These are phyloP conservation scores for Blastocystis sp. DNA, from an alignment of 352 stramenopile species.

Conservation along the genomic window DNA sequence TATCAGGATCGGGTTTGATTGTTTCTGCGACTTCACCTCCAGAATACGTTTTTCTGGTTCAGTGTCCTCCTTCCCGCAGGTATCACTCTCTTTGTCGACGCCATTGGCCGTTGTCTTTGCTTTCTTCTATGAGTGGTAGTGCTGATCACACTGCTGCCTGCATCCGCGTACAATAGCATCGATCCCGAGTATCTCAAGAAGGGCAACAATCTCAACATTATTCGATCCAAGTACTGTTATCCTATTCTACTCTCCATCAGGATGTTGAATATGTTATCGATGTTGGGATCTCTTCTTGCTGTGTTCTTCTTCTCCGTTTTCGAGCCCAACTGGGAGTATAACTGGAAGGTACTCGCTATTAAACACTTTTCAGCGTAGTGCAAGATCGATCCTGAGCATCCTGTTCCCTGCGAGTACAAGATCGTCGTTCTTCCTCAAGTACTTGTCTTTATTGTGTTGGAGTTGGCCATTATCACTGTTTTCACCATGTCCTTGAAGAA, in stretches of 20 bases:
- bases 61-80: conserved; percentile 3
- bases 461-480: background rate
- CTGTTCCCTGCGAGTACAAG: conserved; percentile 51
- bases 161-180: conserved; percentile 27
- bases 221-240: conserved; percentile 4
- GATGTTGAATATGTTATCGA: conserved; percentile 49
- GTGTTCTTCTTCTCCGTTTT: conserved; percentile 53
- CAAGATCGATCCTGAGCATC: conserved; percentile 29
- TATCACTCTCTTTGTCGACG: conserved; percentile 19
- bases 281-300: conserved; percentile 21
- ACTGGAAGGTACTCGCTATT: background rate
- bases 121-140: background rate
- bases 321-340: conserved; percentile 61
- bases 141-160: background rate
- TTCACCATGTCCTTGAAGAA: conserved; percentile 1
- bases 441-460: conserved; percentile 10
- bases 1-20: background rate
- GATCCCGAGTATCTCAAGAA: conserved; percentile 31
- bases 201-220: background rate
- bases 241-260: background rate
- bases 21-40: background rate
- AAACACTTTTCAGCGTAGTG: background rate
- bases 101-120: background rate
- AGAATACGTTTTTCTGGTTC: conserved; percentile 57
- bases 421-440: conserved; percentile 28